A percentile compares a stretch with the other conserved stretches of the same genome.
Conservation (phyloP, 495 filamentous ascomycete species). For the Stereocaulon alpinum region DNA sequence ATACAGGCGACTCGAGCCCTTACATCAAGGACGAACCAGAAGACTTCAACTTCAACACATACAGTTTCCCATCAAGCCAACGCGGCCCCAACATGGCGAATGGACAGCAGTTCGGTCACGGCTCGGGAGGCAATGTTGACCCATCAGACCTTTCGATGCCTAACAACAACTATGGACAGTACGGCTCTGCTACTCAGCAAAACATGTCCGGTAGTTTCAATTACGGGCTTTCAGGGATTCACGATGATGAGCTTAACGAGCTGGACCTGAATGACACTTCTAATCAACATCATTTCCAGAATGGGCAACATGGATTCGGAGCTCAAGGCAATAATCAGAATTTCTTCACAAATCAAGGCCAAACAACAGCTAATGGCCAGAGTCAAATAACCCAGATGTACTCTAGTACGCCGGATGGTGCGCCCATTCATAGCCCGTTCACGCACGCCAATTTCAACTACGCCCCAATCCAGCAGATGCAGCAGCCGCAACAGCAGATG, state of each 20-base stretch:
- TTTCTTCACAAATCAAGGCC: constrained; percentile 38
- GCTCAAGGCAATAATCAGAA: constrained; percentile 31
- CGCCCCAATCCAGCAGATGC: constrained; percentile 56
- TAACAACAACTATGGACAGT: constrained; percentile 37
- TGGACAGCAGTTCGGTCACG: constrained; percentile 52
- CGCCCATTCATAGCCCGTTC: constrained; percentile 81
- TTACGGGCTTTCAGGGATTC: constrained; percentile 44
- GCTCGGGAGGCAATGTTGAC: constrained; percentile 59
- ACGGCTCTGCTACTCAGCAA: constrained; percentile 39
- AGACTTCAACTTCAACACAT: constrained; percentile 47
- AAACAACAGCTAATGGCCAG: constrained; percentile 38
- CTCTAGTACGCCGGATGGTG: constrained; percentile 79
- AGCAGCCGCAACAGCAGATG: constrained; percentile 33
- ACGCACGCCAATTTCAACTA: constrained; percentile 62
- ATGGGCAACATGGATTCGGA: constrained; percentile 14
- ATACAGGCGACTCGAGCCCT: constrained; percentile 43
- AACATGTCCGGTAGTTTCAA: constrained; percentile 43
- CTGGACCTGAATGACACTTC: constrained; percentile 37
- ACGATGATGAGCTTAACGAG: constrained; percentile 44
- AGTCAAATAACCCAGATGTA: constrained; percentile 59
- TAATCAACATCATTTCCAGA: constrained; percentile 19
- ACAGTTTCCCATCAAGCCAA: constrained; percentile 46
- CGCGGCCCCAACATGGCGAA: constrained; percentile 48
- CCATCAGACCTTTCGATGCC: constrained; percentile 77
- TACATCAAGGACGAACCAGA: constrained; percentile 74